Evolutionary conservation across 176 grass and related monocot species (phyloP).

Genomic region (Neostapfia colusana): DNA sequence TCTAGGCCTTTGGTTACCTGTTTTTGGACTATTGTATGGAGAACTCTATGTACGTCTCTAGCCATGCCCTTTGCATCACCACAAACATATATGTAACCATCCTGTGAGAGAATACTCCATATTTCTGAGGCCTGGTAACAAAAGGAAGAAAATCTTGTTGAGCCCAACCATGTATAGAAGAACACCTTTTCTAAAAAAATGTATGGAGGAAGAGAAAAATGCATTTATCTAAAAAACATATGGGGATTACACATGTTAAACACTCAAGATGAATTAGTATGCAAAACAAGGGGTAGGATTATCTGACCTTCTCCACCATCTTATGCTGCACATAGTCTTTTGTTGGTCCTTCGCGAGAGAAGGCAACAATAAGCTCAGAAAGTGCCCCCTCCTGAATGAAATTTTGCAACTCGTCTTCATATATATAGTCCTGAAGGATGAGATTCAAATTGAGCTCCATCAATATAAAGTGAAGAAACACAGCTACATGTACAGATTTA

Average conservation of each 20-base stretch:
- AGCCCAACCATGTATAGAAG: not conserved
- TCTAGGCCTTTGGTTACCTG: conserved; percentile 42
- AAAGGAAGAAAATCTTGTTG: conserved; percentile 10
- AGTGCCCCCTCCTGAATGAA: conserved; percentile 67
- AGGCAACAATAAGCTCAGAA: conserved; percentile 77
- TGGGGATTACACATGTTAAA: not conserved
- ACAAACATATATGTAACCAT: conserved; percentile 90
- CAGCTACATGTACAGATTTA: not conserved
- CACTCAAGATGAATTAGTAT: not conserved
- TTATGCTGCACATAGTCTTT: conserved; percentile 99
- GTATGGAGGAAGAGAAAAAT: too few relatives aligned
- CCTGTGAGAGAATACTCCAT: conserved; percentile 67
- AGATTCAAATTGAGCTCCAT: conserved; percentile 25
- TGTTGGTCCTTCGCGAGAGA: conserved; percentile 72
- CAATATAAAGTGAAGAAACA: not conserved
- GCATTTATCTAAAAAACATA: not conserved
- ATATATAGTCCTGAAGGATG: conserved; percentile 80
- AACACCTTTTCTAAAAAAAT: not conserved
- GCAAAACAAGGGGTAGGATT: not conserved
- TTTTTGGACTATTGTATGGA: conserved; percentile 87
- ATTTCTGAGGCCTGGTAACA: conserved; percentile 67
- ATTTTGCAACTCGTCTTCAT: conserved; percentile 82
- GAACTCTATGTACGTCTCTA: conserved; percentile 79
- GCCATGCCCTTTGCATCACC: conserved; percentile 98
- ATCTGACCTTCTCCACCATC: conserved; percentile 75